A percentile compares a stretch with the other conserved stretches of the same genome.
These are phyloP conservation scores for Strobilomyces confusus DNA, from an alignment of 768 basidiomycete genomes.

Conservation along the genomic window DNA sequence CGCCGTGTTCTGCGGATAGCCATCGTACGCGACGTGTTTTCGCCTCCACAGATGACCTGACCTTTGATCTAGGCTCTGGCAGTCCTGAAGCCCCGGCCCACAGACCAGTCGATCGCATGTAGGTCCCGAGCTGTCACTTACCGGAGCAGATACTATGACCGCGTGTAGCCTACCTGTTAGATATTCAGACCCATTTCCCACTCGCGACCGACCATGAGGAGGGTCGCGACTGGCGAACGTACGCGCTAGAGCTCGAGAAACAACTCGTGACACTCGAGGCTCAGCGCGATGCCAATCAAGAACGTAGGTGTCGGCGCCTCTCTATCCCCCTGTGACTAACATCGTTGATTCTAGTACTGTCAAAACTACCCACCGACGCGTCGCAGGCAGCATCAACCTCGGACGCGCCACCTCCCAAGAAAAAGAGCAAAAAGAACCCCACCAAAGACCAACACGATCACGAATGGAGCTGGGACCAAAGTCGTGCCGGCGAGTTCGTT, in stretches of 20 bases:
- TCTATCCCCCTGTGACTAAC: neutral
- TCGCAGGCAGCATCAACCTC: constrained; percentile 11
- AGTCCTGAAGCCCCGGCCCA: constrained; percentile 25
- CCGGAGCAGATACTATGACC: neutral
- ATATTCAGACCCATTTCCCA: constrained; percentile 26
- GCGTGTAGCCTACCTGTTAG: constrained; percentile 25
- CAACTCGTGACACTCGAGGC: constrained; percentile 19
- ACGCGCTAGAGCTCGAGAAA: constrained; percentile 30
- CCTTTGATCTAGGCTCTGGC: constrained; percentile 14
- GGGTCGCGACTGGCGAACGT: constrained; percentile 20
- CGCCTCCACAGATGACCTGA: neutral
- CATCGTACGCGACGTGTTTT: constrained; percentile 18
- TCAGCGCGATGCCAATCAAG: constrained; percentile 22
- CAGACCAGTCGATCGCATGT: constrained; percentile 24
- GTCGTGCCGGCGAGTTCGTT: constrained; percentile 10
- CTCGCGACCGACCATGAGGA: neutral
- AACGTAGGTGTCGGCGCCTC: constrained; percentile 12
- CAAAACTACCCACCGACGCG: constrained; percentile 9
- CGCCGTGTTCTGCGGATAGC: constrained; percentile 19
- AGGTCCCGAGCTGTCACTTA: neutral
- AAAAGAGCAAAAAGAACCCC: constrained; percentile 24
- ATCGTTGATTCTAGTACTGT: constrained; percentile 16
- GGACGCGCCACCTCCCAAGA: constrained; percentile 24
- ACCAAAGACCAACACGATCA: constrained; percentile 14
- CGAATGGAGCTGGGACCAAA: constrained; percentile 23